Conservation (phyloP, 805 yeast species). For the Hanseniaspora pseudoguilliermondii region DNA sequence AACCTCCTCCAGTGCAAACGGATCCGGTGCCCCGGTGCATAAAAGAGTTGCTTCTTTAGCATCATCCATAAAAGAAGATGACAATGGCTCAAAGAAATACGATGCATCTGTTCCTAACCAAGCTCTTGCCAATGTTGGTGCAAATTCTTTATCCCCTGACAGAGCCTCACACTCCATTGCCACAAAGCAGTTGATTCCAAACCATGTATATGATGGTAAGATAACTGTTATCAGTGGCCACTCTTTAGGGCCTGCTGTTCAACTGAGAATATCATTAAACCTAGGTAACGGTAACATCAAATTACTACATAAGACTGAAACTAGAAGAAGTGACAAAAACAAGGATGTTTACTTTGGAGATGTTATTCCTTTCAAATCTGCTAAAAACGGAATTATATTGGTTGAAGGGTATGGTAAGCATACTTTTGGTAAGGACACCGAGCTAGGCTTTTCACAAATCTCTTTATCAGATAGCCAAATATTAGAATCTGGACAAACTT, state of each 20-base stretch:
- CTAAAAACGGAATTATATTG: slow-evolving; percentile 44
- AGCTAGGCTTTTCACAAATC: slow-evolving; percentile 47
- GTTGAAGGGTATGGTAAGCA: slow-evolving; percentile 57
- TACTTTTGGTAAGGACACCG: slow-evolving; percentile 56
- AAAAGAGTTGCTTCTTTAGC: not conserved
- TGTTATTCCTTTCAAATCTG: slow-evolving; percentile 51
- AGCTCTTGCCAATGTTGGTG: slow-evolving; percentile 20
- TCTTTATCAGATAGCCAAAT: slow-evolving; percentile 34
- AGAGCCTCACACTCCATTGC: slow-evolving; percentile 15
- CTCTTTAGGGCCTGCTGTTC: slow-evolving; percentile 33
- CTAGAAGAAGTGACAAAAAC: slow-evolving; percentile 35
- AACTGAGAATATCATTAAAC: slow-evolving; percentile 43
- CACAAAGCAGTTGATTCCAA: slow-evolving; percentile 18
- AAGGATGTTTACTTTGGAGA: slow-evolving; percentile 49
- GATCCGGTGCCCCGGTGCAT: not conserved
- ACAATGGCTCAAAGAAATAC: not conserved
- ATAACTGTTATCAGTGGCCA: slow-evolving; percentile 17
- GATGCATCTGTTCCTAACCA: slow-evolving; percentile 24
- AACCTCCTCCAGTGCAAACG: slow-evolving; percentile 5
- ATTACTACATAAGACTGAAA: slow-evolving; percentile 54
- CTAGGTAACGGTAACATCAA: slow-evolving; percentile 33
- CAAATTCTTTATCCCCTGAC: slow-evolving; percentile 7
- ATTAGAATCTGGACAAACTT: slow-evolving; percentile 23
- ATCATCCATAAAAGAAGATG: not conserved
- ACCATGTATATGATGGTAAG: slow-evolving; percentile 16